A percentile compares a stretch with the other conserved stretches of the same genome.
Evolutionary conservation across 2,329 filamentous ascomycete genomes (phyloP).

Genomic region (Zymoseptoria pseudotritici): DNA sequence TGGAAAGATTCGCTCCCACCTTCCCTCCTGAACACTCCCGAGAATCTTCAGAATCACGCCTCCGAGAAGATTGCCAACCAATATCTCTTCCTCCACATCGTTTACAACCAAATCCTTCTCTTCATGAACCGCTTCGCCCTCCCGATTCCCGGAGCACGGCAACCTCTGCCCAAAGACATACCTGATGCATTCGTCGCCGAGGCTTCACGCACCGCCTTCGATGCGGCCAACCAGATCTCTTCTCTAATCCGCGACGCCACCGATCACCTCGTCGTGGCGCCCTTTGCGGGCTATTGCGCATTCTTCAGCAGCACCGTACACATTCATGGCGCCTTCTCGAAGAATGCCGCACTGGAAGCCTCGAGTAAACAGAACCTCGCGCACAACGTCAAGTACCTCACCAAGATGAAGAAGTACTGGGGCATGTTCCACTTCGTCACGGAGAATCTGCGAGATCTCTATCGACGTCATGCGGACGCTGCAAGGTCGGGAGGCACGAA

Average conservation of each 20-base stretch:
- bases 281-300: conserved; percentile 90
- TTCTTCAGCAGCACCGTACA: conserved; percentile 94
- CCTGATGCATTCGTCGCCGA: conserved; percentile 71
- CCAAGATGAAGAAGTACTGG: conserved; percentile 96
- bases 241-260: conserved; percentile 73
- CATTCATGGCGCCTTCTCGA: conserved; percentile 83
- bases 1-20: conserved; percentile 64
- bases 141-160: conserved; percentile 55
- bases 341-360: conserved; percentile 66
- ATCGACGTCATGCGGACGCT: conserved; percentile 77
- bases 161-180: conserved; percentile 54
- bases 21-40: conserved; percentile 63
- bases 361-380: conserved; percentile 76
- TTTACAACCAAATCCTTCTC: conserved; percentile 79
- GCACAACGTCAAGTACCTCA: conserved; percentile 81
- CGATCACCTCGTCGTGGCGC: conserved; percentile 73
- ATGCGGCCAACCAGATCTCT: conserved; percentile 81
- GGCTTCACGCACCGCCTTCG: conserved; percentile 67
- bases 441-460: conserved; percentile 84
- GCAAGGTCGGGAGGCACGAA: conserved; percentile 54
- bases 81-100: conserved; percentile 85
- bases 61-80: conserved; percentile 83
- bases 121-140: conserved; percentile 87
- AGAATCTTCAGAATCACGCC: conserved; percentile 78
- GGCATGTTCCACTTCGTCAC: conserved; percentile 97